Evolutionary conservation across 345 rosid genomes (phyloP), one percentile per base, ranked within the genome.

Genomic region (Acer negundo): DNA sequence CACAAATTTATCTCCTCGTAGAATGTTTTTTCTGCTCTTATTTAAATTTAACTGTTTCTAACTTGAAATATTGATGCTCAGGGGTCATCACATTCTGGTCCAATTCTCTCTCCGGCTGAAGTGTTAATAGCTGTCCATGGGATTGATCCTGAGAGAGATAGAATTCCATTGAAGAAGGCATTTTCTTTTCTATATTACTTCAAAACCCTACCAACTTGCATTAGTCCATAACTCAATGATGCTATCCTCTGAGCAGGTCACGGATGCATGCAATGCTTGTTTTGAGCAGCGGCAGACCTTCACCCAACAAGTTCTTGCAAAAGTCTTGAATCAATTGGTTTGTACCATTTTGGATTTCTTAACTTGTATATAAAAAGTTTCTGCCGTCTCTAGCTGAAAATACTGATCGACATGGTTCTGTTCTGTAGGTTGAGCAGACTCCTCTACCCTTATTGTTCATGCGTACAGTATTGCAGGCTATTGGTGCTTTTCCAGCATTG

Each of bases 391-490:
- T 22, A 28, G 61, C 80, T 78, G 71, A 67, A 68, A 68, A 77
- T 26, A 56, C 49, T 22, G 55, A 73, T 70, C 78, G 61, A 67
- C 55, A 69, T 68, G 35, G 62, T 77, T 81, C 67, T 75, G 62
- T 42, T 82, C 77, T 84, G 83, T 87, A 95, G 99, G 98, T 96
- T 84, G 97, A 94, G 88, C 99, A 90, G 86, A 96, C 88, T 85
- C 99, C 99, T 69, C 91, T 96, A 81, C 99, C 99, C 70, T 86
- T 96, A 80, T 86, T 96, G 82, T 96, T 96, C 90, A 96, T 96
- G 99, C 97, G 99, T 38, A 96, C 99, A 1, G 99, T 94, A 59
- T 86, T 96, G 83, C 98, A 96, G 86, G 93, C 99, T 76, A 87
- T 96, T 58, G 97, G 97, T 84, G 96, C 97, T 80, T 96, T 90